A percentile compares a stretch with the other conserved stretches of the same genome.
These are phyloP conservation scores for Colletotrichum eremochloae DNA, from an alignment of 2,329 filamentous ascomycete species.

Conservation along the genomic window DNA sequence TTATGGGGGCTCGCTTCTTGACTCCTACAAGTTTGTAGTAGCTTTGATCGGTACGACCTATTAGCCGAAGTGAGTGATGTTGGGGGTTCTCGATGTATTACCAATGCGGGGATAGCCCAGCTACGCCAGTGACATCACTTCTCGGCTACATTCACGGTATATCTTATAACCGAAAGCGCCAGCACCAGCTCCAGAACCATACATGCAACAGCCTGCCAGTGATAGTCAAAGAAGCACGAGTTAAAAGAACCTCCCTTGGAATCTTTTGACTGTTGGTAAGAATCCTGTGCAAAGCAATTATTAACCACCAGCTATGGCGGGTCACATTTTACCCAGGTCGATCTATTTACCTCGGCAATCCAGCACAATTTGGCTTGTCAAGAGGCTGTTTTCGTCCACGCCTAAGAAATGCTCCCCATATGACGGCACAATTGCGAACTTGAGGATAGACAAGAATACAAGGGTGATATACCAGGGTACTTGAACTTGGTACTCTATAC, in stretches of 20 bases:
- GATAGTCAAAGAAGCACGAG: background rate
- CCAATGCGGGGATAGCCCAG: background rate
- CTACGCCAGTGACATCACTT: conserved; percentile 19
- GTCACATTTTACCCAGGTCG: no score
- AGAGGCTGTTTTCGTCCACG: background rate
- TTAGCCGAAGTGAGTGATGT: background rate
- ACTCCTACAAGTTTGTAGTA: background rate
- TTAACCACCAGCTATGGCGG: background rate
- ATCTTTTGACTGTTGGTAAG: no score
- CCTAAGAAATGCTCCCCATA: conserved; percentile 29
- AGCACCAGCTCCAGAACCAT: background rate
- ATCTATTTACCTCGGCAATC: background rate
- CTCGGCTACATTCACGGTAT: conserved; percentile 2
- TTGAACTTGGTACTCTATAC: no score
- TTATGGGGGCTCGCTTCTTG: background rate
- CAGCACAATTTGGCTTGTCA: background rate
- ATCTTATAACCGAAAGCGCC: conserved; percentile 1
- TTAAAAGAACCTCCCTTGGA: no score
- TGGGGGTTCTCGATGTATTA: background rate
- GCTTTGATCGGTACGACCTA: background rate
- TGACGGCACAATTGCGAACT: conserved; percentile 49
- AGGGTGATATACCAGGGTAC: conserved; percentile 55
- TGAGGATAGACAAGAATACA: conserved; percentile 47
- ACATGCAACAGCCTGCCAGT: background rate
- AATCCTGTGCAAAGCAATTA: background rate